Evolutionary conservation across 176 grass and related monocot species (phyloP), one percentile per base, ranked within the genome.

Genomic region (Oryza officinalis): DNA sequence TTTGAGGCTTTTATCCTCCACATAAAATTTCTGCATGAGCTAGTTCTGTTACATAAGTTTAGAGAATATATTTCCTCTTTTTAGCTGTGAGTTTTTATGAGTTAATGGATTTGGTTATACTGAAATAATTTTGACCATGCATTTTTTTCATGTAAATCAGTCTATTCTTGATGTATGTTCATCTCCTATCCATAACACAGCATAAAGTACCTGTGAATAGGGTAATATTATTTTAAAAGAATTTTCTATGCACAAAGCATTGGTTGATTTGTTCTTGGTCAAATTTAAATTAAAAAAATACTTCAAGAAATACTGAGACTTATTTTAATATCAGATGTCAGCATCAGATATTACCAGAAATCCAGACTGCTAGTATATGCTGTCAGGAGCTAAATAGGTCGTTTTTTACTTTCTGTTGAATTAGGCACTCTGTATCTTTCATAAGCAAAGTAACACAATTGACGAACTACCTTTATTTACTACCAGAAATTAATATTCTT

Each of bases 271-370:
- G 18, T 69, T 52, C 4, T 22, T 57, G 7, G 46, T 40, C 10
- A 37, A 35, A 49, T 37, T 76, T 35, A 37, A 66, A 25, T 69
- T 0, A 35, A 33, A n/a, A 45, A 83, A 32, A 25, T 18, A 3
- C 22, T 74, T 73, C 20, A 61, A 72, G 37, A 72, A 47, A 0
- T 74, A 50, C 5, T 23, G 23, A 60, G 47, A 8, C 81, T 81
- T 37, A 20, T 76, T 32, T 37, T 79, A 40, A 41, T 50, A 73
- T 59, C 23, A 54, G 69, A 46, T 78, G 38, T 67, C 33, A 61
- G 47, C 49, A 67, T 84, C 63, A 67, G 30, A 27, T 83, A 59
- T 49, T 66, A 83, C 40, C 27, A 65, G 26, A 73, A 80, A 65
- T 40, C 15, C 43, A 80, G 46, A 67, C 67, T 10, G 8, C 71